A percentile compares a stretch with the other conserved stretches of the same genome.
These are phyloP conservation scores for Auriscalpium orientale DNA, from an alignment of 768 basidiomycete genomes.

Conservation along the genomic window DNA sequence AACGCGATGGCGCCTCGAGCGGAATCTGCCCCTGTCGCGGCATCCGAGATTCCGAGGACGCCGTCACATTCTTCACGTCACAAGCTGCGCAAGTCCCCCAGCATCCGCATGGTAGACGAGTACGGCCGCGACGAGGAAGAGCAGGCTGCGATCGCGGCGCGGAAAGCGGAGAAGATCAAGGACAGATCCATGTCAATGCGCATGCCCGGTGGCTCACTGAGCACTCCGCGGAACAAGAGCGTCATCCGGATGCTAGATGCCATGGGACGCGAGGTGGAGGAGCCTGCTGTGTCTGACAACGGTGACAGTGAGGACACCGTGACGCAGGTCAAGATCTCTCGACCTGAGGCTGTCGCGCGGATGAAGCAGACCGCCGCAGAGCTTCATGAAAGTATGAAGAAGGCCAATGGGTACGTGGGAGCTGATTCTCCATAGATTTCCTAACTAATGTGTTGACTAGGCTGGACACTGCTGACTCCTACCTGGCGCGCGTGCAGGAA, in stretches of 20 bases:
- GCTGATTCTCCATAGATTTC: constrained; percentile 2
- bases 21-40: not conserved
- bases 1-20: not conserved
- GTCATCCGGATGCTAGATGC: constrained; percentile 59
- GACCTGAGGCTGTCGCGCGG: constrained; percentile 45
- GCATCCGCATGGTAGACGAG: constrained; percentile 63
- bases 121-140: constrained; percentile 36
- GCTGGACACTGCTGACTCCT: constrained; percentile 28
- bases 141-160: constrained; percentile 12
- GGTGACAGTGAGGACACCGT: constrained; percentile 16
- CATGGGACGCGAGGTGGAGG: constrained; percentile 54
- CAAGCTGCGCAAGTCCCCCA: constrained; percentile 39
- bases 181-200: constrained; percentile 15
- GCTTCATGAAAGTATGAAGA: constrained; percentile 47
- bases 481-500: constrained; percentile 39
- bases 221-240: constrained; percentile 28
- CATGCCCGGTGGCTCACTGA: constrained; percentile 12
- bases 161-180: constrained; percentile 8
- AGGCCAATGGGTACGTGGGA: constrained; percentile 46
- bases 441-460: constrained; percentile 22
- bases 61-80: constrained; percentile 24
- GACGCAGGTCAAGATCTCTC: constrained; percentile 25
- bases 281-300: constrained; percentile 10
- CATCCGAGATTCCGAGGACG: constrained; percentile 6
- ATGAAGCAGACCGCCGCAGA: constrained; percentile 54